Conservation (phyloP, 2,329 filamentous ascomycete genomes). For the Apiospora phragmitis region DNA sequence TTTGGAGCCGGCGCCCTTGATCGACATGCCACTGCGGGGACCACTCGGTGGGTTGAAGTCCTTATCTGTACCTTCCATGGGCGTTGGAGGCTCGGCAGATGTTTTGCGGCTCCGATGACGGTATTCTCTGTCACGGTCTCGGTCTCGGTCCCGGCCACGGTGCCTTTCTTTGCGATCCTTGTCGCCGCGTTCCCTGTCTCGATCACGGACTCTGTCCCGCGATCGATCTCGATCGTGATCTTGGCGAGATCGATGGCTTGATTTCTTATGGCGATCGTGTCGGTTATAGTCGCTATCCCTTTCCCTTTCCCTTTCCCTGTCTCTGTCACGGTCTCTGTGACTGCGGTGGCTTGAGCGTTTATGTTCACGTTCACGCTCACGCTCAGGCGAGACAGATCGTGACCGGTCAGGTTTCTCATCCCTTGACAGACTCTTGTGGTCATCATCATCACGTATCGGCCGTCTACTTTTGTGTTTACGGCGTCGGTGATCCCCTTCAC, state of each 20-base stretch:
- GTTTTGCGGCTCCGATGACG: slow-evolving; percentile 35
- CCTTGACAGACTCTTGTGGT: slow-evolving; percentile 38
- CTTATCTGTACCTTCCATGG: slow-evolving; percentile 36
- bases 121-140: slow-evolving; percentile 37
- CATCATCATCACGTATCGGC: slow-evolving; percentile 47
- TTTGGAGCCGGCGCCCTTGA: slow-evolving; percentile 28
- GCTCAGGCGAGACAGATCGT: slow-evolving; percentile 64
- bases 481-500: slow-evolving; percentile 51
- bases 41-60: slow-evolving; percentile 44
- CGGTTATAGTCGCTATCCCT: slow-evolving; percentile 39
- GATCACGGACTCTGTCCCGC: slow-evolving; percentile 39
- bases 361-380: slow-evolving; percentile 35
- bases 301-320: slow-evolving; percentile 44
- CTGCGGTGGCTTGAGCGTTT: neutral
- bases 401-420: slow-evolving; percentile 54
- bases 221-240: slow-evolving; percentile 40
- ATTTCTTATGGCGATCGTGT: slow-evolving; percentile 20
- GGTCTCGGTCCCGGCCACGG: slow-evolving; percentile 30
- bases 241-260: slow-evolving; percentile 41
- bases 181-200: slow-evolving; percentile 36
- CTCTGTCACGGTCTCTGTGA: slow-evolving; percentile 34
- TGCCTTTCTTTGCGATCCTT: slow-evolving; percentile 33
- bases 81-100: slow-evolving; percentile 32
- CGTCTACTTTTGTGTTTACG: slow-evolving; percentile 49
- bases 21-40: slow-evolving; percentile 34